Evolutionary conservation across 257 asterid genomes (phyloP).

Genomic region (Solanum neorickii): DNA sequence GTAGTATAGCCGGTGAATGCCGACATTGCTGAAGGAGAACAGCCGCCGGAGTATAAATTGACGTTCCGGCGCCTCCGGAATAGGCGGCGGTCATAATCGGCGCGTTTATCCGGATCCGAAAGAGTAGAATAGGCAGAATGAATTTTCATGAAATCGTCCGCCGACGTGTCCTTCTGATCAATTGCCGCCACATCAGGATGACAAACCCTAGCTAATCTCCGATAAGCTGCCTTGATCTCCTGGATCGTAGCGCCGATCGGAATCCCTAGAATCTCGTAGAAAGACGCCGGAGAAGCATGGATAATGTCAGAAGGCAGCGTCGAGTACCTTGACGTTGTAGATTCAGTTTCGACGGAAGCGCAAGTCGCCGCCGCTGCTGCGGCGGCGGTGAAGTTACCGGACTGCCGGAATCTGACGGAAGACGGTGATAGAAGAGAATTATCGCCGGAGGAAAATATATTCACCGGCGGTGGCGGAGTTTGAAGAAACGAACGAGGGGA

Average conservation of each 20-base stretch:
- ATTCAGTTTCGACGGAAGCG: neutral
- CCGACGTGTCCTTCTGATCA: neutral
- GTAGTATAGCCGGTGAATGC: neutral
- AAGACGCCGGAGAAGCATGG: neutral
- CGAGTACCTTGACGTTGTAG: neutral
- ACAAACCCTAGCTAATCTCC: neutral
- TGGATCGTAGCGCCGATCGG: neutral
- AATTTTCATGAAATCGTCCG: conserved; percentile 4
- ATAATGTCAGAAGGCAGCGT: neutral
- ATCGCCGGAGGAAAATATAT: neutral
- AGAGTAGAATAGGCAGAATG: conserved; percentile 8
- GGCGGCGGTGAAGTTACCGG: neutral
- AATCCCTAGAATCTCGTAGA: conserved; percentile 5
- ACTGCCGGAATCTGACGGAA: neutral
- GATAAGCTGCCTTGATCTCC: conserved; percentile 10
- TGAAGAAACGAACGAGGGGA: neutral
- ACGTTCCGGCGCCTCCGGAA: neutral
- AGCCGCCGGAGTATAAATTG: neutral
- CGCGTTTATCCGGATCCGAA: conserved; percentile 10
- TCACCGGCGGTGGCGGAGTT: neutral
- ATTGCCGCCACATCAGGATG: conserved; percentile 13
- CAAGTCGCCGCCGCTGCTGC: neutral
- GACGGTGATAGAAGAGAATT: neutral
- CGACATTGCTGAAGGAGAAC: neutral
- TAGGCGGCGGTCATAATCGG: conserved; percentile 7